These are phyloP conservation scores for Apiospora sp. DNA, from an alignment of 2,329 filamentous ascomycete genomes.

Conservation along the genomic window DNA sequence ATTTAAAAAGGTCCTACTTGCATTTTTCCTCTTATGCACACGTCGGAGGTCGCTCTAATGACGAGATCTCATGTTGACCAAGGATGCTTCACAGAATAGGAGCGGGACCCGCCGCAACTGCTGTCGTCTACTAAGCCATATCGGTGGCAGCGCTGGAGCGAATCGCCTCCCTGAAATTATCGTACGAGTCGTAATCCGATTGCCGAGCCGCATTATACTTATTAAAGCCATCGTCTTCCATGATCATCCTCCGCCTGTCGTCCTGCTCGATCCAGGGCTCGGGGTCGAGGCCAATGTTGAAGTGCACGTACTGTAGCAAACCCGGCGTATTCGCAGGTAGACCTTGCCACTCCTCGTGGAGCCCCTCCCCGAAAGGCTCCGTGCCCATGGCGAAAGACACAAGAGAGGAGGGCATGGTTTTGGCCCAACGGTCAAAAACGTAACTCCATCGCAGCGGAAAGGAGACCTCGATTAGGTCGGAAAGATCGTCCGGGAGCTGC, in stretches of 20 bases:
- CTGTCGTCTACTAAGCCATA: background rate
- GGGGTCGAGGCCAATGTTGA: slow-evolving; percentile 21
- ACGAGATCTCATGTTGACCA: background rate
- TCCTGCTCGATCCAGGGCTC: slow-evolving; percentile 19
- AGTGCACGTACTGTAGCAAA: slow-evolving; percentile 25
- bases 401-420: slow-evolving; percentile 18
- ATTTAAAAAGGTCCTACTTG: background rate
- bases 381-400: background rate
- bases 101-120: too few species aligned
- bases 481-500: background rate
- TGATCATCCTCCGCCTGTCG: background rate
- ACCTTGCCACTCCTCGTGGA: slow-evolving; percentile 22
- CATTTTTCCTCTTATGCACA: background rate
- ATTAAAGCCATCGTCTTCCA: background rate
- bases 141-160: too few species aligned
- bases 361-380: background rate
- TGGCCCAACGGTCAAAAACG: slow-evolving; percentile 24
- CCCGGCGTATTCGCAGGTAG: background rate
- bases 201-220: background rate
- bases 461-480: slow-evolving; percentile 6
- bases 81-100: background rate
- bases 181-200: background rate
- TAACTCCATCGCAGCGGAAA: slow-evolving; percentile 27
- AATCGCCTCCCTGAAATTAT: background rate
- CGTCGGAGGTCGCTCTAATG: background rate